Evolutionary conservation across 2,329 filamentous ascomycete genomes (phyloP), one percentile per base, ranked within the genome.

Genomic region (Coniella lustricola): DNA sequence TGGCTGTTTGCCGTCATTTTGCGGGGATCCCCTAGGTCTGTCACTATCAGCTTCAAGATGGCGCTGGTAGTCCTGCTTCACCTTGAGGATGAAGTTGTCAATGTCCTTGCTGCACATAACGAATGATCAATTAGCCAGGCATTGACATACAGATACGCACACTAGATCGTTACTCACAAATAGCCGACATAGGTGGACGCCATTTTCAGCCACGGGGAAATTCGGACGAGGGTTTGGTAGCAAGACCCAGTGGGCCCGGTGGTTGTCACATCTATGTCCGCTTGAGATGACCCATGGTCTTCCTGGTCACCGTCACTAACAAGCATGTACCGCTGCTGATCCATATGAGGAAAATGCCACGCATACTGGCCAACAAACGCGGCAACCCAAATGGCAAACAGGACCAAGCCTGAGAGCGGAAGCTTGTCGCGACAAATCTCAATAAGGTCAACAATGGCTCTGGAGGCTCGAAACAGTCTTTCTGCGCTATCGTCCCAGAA

Each of bases 301-400:
- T 64, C 69, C 17, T 71, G 66, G 2, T 66, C 54, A 37, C 56
- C 57, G 1, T 66, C 55, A 41, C 25, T 29, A 5, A 57, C 57
- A 5, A 68, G 60, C 66, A 86, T 75, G 58, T 77, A 75, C 3
- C 69, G 65, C 10, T 75, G 66, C 1, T 68, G 69, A 56, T 88
- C 84, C 80, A 88, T 86, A 49, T 77, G 74, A 0, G 81, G 81
- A 49, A 87, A 88, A 57, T 82, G 77, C 38, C 73, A 70, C 10
- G 78, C 79, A 60, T 87, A 88, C 2, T 85, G 71, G 31, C 81
- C 80, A 14, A 79, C 72, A 56, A 85, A 84, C 0, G 78, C 76
- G 1, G 83, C 81, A 10, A 76, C 78, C 71, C 82, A 88, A 34
- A 84, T 71, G 2, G 82, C 77, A 58, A 85, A 87, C 3, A 79